Base-by-base conservation (phyloP, 164 flowering plant genomes). In the Echeveria elegans region DNA sequence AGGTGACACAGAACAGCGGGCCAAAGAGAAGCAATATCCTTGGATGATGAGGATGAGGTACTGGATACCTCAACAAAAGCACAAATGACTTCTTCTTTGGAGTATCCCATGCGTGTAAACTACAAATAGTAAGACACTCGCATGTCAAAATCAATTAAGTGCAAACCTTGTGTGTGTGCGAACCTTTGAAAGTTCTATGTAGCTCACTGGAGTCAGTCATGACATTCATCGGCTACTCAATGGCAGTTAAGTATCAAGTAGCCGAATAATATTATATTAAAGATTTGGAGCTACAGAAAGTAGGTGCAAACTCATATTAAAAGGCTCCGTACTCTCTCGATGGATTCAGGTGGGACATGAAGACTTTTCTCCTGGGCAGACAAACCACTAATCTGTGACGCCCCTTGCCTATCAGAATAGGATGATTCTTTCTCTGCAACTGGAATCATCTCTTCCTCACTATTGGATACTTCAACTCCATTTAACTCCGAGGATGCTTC, bases 1-100 rank as follows among this genome's bases (percentile, higher is more conserved):
- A 81, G 86, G 70, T 70, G 78, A 74, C 82, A 78, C 21, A 83
- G 63, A 73, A 82, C 78, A 41, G 85, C 75, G 30, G 80, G 81
- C 80, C 87, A 80, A 23, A 85, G 75, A 6, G 86, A 80, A 34
- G 88, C 76, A 18, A 72, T 48, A 18, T 78, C 83, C 75, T 80
- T 74, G 59, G 69, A 56, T 15, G 26, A 66, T 31, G 78, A 73
- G 66, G 26, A 66, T 31, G 78, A 73, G 66, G 68, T 68, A 74
- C 78, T 76, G 59, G 82, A 73, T 53, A 80, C 82, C 70, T 87
- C 80, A 47, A 60, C 24, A 63, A 72, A 83, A 68, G 86, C 87
- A 69, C 23, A 38, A 28, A 71, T 59, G 73, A 80, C 74, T 72
- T 84, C 75, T n/a, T 85, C 82, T 73, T 71, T 77, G 28, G 87